Conservation (phyloP, 495 filamentous ascomycete genomes). For the Neurospora sp. region DNA sequence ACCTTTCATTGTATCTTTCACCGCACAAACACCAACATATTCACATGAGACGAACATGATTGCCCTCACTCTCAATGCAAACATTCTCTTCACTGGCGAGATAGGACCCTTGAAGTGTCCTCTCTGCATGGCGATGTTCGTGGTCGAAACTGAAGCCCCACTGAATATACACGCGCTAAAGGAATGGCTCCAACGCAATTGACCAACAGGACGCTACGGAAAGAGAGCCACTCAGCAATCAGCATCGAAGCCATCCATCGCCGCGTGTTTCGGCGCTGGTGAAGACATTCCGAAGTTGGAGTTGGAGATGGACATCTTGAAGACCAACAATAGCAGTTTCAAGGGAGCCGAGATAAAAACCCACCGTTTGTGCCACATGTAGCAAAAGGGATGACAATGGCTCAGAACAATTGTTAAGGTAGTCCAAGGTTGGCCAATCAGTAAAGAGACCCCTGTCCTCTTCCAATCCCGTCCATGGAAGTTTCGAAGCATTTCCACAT, state of each 20-base stretch:
- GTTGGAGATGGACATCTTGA: neutral
- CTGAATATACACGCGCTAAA: neutral
- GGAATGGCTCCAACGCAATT: neutral
- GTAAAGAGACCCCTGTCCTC: neutral
- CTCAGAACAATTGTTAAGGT: neutral
- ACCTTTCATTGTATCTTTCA: neutral
- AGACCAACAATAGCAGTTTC: neutral
- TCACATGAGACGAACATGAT: neutral
- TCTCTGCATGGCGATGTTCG: neutral
- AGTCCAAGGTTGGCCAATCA: neutral
- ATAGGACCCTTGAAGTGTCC: neutral
- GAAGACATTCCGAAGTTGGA: neutral
- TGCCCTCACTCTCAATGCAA: neutral
- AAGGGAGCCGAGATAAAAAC: neutral
- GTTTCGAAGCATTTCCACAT: slow-evolving; percentile 18
- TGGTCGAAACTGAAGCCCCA: neutral
- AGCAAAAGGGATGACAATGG: neutral
- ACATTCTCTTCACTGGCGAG: neutral
- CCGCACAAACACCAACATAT: neutral
- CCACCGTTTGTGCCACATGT: neutral
- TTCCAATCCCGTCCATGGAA: slow-evolving; percentile 10
- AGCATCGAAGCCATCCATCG: neutral
- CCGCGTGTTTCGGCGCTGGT: neutral
- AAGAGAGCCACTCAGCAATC: neutral
- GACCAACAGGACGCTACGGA: neutral